Conservation (phyloP, 2,329 filamentous ascomycete species). For the Nannizziopsis arthrosporioides region DNA sequence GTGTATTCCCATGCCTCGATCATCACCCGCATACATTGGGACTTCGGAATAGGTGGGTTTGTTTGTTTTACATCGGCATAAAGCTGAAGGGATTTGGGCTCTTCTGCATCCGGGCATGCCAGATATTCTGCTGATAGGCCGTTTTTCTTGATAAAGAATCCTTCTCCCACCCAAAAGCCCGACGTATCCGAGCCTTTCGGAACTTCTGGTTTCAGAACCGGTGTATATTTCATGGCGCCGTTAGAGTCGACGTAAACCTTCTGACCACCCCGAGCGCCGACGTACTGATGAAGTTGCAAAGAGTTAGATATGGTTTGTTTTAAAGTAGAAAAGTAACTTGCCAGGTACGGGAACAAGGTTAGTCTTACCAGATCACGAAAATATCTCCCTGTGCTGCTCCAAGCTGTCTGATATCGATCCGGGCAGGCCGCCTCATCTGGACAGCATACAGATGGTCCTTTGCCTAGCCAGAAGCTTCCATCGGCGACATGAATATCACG, state of each 20-base stretch:
- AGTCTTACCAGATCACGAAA: constrained; percentile 1
- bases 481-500: neutral
- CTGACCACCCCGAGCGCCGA: neutral
- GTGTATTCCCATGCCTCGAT: neutral
- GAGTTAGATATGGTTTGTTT: neutral
- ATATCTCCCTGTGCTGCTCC: neutral
- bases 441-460: neutral
- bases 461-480: neutral
- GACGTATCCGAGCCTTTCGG: neutral
- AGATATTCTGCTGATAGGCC: neutral
- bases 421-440: neutral
- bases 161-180: neutral
- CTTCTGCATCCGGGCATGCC: neutral
- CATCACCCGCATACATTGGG: neutral
- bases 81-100: neutral
- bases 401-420: neutral
- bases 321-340: no score
- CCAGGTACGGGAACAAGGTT: no score
- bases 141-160: neutral
- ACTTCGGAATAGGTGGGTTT: neutral
- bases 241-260: constrained; percentile 1
- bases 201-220: neutral
- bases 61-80: neutral
- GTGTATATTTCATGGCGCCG: neutral
- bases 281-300: neutral